phyloP scores from a whole-genome alignment of 768 basidiomycete species.

The Boletellus emodensis region DNA sequence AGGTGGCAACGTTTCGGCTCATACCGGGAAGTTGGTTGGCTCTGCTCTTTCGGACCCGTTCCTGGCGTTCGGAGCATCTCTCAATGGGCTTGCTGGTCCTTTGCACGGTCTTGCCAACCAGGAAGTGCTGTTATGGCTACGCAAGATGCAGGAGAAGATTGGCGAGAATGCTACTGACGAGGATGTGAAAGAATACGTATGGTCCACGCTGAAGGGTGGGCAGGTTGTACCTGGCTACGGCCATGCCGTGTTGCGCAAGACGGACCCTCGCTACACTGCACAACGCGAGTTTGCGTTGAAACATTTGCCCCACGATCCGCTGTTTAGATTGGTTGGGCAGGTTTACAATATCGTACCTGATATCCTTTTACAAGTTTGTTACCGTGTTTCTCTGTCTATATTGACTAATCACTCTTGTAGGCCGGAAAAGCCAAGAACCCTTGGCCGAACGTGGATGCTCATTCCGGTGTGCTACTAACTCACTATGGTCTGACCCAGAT shows the following conservation, averaged over 20 bases:
- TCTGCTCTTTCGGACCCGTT: constrained; percentile 97
- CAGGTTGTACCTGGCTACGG: constrained; percentile 94
- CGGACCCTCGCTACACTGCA: constrained; percentile 88
- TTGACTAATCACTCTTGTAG: constrained; percentile 31
- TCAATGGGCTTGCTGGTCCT: constrained; percentile 96
- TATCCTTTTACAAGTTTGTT: constrained; percentile 74
- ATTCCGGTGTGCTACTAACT: constrained; percentile 86
- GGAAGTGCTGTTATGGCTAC: constrained; percentile 92
- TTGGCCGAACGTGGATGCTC: constrained; percentile 97
- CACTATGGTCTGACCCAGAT: constrained; percentile 86
- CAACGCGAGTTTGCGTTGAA: constrained; percentile 87
- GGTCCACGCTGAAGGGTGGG: constrained; percentile 89
- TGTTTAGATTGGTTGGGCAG: constrained; percentile 93
- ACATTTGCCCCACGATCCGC: constrained; percentile 78
- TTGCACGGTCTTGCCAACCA: constrained; percentile 97
- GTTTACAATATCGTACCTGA: constrained; percentile 85
- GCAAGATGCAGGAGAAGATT: constrained; percentile 87
- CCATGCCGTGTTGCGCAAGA: constrained; percentile 83
- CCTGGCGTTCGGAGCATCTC: constrained; percentile 87
- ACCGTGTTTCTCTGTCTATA: not conserved
- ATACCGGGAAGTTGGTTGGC: constrained; percentile 89
- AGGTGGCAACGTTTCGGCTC: constrained; percentile 96
- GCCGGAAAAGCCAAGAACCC: constrained; percentile 93
- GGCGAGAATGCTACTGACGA: constrained; percentile 84
- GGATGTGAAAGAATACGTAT: constrained; percentile 88